A percentile compares a stretch with the other conserved stretches of the same genome.
These are phyloP conservation scores for Coemansia nantahalensis DNA, from an alignment of 192 early-diverging fungal species.

Conservation along the genomic window DNA sequence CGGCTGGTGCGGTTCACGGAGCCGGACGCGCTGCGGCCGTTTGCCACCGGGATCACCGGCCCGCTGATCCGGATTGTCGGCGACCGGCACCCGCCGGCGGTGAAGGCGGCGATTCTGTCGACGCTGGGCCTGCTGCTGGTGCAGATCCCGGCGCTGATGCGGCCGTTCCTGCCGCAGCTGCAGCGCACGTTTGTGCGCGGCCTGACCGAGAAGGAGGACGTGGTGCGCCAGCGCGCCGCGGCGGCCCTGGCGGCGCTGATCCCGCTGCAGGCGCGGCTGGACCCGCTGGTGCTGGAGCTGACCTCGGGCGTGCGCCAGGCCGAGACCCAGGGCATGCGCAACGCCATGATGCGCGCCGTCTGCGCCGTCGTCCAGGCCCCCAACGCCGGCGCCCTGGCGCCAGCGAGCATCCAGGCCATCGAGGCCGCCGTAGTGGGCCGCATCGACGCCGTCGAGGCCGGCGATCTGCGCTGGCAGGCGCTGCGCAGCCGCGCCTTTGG, in stretches of 20 bases:
- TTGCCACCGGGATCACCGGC: slow-evolving; percentile 94
- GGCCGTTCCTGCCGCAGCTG: slow-evolving; percentile 97
- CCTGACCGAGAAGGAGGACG: slow-evolving; percentile 68
- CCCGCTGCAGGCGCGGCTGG: slow-evolving; percentile 37
- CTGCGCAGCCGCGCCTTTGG: slow-evolving; percentile 38
- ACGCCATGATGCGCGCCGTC: slow-evolving; percentile 35
- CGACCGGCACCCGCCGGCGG: slow-evolving; percentile 85
- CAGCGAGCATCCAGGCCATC: slow-evolving; percentile 29
- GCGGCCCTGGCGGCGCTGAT: slow-evolving; percentile 64
- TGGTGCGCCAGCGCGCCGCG: slow-evolving; percentile 82
- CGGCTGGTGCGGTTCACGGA: slow-evolving; percentile 59
- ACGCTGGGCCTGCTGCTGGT: slow-evolving; percentile 77
- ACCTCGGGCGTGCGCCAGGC: slow-evolving; percentile 26
- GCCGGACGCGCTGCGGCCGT: slow-evolving; percentile 75
- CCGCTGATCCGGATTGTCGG: slow-evolving; percentile 97
- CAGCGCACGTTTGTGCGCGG: slow-evolving; percentile 96
- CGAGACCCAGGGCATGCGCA: slow-evolving; percentile 23
- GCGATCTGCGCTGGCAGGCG: slow-evolving; percentile 25
- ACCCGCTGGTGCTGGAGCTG: slow-evolving; percentile 46
- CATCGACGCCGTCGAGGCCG: neutral
- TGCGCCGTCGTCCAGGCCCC: slow-evolving; percentile 31
- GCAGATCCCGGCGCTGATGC: slow-evolving; percentile 85
- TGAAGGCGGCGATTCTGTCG: slow-evolving; percentile 90
- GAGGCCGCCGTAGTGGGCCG: slow-evolving; percentile 19
- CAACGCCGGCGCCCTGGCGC: slow-evolving; percentile 21